Evolutionary conservation across 116 monocot genomes (phyloP), one percentile per base, ranked within the genome.

Genomic region (Cymodocea nodosa): DNA sequence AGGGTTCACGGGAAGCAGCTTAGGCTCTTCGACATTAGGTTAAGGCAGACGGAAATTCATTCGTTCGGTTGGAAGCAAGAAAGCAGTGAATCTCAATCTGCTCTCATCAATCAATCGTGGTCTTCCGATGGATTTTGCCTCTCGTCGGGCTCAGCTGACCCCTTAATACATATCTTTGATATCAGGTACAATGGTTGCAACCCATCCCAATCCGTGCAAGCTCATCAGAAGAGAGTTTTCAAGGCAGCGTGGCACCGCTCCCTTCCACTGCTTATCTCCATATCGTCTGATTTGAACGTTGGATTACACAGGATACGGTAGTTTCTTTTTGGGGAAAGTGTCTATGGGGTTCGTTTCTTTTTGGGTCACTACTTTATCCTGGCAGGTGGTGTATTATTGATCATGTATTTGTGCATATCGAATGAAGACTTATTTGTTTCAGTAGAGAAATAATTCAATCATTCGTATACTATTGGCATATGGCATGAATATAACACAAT

Each of bases 1-100:
- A 98, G 97, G 74, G 51, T 74, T 6, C 85, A 73, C 24, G 76
- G 71, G 13, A 80, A 75, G 73, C 92, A 98, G 69, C 82, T 98
- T 12, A 82, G 92, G 59, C 37, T 98, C 56, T 92, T 80, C 72
- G 98, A 98, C 50, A 64, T 86, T 50, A 54, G 90, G 54, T 50
- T 73, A 48, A 61, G 88, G 78, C 74, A 84, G 50, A 92, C 76
- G 2, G 92, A 98, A 53, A 73, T 98, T 30, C 98, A 98, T 70
- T 62, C 80, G n/a, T 84, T 92, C 60, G 98, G 98, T 4, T 92
- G 92, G 92, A 92, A 92, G 56, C 98, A 97, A 56, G 87, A 87
- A 60, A 84, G 79, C 73, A 92, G 98, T 39, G 98, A 98, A 55
- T 92, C 98, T 0, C 89, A 92, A 44, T 98, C 98, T 39, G 88